A percentile compares a stretch with the other conserved stretches of the same genome.
Conservation (phyloP, 2,329 filamentous ascomycete species). For the Claviceps sorghi region DNA sequence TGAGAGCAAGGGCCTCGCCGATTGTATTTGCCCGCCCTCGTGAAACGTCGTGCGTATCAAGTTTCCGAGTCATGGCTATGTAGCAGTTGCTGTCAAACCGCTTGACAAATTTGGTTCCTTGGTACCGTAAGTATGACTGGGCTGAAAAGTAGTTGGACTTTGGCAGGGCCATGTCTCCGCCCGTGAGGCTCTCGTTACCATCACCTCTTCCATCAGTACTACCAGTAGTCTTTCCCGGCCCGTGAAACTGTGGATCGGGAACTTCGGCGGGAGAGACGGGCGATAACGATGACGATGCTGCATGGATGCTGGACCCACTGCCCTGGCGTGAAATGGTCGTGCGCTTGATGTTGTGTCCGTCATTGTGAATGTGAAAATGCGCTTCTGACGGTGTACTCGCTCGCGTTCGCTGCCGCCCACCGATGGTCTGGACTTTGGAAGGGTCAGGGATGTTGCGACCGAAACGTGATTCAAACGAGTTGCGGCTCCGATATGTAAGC, state of each 20-base stretch:
- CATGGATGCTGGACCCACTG: constrained; percentile 20
- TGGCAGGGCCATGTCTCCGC: constrained; percentile 33
- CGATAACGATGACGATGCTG: constrained; percentile 4
- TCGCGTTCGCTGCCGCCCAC: constrained; percentile 45
- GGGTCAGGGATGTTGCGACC: constrained; percentile 85
- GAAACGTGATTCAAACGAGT: constrained; percentile 93
- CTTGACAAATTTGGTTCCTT: constrained; percentile 90
- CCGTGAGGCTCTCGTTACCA: constrained; percentile 33
- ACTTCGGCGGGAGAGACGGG: constrained; percentile 10
- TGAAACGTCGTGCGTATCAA: constrained; percentile 93
- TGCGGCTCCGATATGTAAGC: constrained; percentile 86
- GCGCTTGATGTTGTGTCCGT: constrained; percentile 55
- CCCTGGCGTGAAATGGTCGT: constrained; percentile 32
- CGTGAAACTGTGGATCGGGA: constrained; percentile 54
- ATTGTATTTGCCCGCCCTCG: constrained; percentile 56
- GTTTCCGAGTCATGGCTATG: constrained; percentile 93
- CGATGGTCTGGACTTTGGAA: constrained; percentile 69
- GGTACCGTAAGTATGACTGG: constrained; percentile 93
- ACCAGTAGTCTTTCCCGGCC: constrained; percentile 24
- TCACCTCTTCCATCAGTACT: background rate
- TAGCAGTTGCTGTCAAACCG: constrained; percentile 98
- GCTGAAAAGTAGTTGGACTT: constrained; percentile 90
- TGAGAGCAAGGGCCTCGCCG: constrained; percentile 60
- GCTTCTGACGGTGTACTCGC: constrained; percentile 51
- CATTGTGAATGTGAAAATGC: constrained; percentile 71